Percentiles rank a stretch among this genome's conserved stretches.
Conservation (phyloP, 208 protist genomes). For the Crithidia expoeki region DNA sequence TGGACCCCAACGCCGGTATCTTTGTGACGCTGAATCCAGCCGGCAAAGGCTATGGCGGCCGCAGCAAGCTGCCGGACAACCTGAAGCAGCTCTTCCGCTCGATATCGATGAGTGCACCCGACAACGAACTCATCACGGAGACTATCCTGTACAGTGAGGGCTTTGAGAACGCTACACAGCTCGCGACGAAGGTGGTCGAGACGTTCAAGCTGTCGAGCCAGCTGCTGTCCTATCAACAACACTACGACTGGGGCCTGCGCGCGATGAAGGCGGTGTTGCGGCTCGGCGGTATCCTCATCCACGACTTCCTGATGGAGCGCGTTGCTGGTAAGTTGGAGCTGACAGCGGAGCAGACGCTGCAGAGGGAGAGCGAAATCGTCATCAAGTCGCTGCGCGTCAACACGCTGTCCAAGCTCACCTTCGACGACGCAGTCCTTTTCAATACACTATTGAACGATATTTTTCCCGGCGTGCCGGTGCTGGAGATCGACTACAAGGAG, state of each 20-base stretch:
- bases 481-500: slow-evolving; percentile 93
- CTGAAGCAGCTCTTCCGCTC: slow-evolving; percentile 98
- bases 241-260: slow-evolving; percentile 99
- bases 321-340: slow-evolving; percentile 66
- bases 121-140: slow-evolving; percentile 98
- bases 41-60: slow-evolving; percentile 98
- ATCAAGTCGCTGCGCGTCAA: slow-evolving; percentile 97
- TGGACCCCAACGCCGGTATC: slow-evolving; percentile 97
- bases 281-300: slow-evolving; percentile 91
- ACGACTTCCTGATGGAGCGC: slow-evolving; percentile 86
- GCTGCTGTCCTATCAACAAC: slow-evolving; percentile 96
- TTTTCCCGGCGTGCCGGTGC: slow-evolving; percentile 91
- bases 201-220: slow-evolving; percentile 95
- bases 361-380: slow-evolving; percentile 93
- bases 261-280: slow-evolving; percentile 97
- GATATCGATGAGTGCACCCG: slow-evolving; percentile 98
- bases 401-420: slow-evolving; percentile 98
- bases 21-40: slow-evolving; percentile 99
- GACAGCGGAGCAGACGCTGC: slow-evolving; percentile 65
- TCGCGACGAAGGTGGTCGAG: slow-evolving; percentile 94
- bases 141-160: slow-evolving; percentile 98
- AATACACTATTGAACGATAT: slow-evolving; percentile 95
- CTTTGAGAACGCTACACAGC: slow-evolving; percentile 94
- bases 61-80: slow-evolving; percentile 98
- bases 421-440: slow-evolving; percentile 94